Percentiles rank a stretch among this genome's conserved stretches.
Conservation (phyloP, 2,329 filamentous ascomycete species). For the Leptographium procerum region DNA sequence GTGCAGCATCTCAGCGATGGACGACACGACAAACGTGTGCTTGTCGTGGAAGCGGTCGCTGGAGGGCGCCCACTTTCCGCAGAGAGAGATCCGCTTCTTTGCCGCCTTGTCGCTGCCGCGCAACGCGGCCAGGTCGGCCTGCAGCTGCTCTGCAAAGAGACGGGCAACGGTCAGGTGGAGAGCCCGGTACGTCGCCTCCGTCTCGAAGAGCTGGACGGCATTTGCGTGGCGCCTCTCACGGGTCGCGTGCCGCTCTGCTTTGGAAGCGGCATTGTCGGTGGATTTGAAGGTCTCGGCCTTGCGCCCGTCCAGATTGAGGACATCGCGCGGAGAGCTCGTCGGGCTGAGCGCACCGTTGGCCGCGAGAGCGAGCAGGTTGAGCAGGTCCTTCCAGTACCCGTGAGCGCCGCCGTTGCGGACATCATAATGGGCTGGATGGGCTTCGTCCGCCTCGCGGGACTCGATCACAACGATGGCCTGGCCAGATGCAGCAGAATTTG, state of each 20-base stretch:
- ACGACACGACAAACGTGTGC: constrained; percentile 43
- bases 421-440: constrained; percentile 26
- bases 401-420: constrained; percentile 39
- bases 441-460: constrained; percentile 21
- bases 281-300: constrained; percentile 5
- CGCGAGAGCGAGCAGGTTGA: constrained; percentile 43
- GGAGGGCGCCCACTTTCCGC: constrained; percentile 50
- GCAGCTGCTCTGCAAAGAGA: constrained; percentile 44
- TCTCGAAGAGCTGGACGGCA: constrained; percentile 26
- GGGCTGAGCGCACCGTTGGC: constrained; percentile 34
- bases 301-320: constrained; percentile 28
- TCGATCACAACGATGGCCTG: constrained; percentile 19
- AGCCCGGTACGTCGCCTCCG: constrained; percentile 34
- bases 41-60: constrained; percentile 44
- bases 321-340: constrained; percentile 24
- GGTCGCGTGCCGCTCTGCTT: constrained; percentile 18
- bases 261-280: constrained; percentile 13
- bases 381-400: constrained; percentile 51
- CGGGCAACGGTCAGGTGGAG: constrained; percentile 42
- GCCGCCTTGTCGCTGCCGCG: constrained; percentile 23
- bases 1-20: constrained; percentile 44
- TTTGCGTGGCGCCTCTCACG: constrained; percentile 28
- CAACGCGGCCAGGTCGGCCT: constrained; percentile 31
- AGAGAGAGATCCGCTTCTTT: constrained; percentile 38
- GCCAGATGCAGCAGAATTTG: constrained; percentile 15